Percentiles rank a stretch among this genome's conserved stretches.
phyloP scores from a whole-genome alignment of 129 eudicot species.

The Sambucus nigra region DNA sequence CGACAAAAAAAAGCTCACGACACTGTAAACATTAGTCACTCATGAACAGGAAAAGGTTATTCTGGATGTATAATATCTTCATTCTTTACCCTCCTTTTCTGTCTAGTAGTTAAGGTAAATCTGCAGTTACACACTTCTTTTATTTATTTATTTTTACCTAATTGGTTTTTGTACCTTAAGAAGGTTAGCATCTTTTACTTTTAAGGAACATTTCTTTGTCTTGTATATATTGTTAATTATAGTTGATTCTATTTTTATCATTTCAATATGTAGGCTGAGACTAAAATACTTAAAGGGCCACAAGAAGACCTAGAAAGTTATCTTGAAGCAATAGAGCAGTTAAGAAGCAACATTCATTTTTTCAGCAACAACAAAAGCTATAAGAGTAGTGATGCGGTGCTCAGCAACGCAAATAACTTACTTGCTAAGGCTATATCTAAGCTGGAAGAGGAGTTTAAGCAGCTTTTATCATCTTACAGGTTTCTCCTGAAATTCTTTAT shows the following conservation, averaged over 20 bases:
- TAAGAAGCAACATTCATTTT: constrained; percentile 65
- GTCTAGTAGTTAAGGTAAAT: no score
- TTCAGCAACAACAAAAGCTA: constrained; percentile 83
- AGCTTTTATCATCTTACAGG: constrained; percentile 80
- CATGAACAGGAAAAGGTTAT: no score
- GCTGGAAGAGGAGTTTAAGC: constrained; percentile 93
- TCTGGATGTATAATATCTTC: no score
- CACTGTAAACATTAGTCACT: no score
- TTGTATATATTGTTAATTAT: no score
- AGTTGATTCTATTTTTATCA: neutral
- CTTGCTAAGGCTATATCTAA: constrained; percentile 83
- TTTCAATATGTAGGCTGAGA: constrained; percentile 64
- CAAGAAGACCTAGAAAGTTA: constrained; percentile 96
- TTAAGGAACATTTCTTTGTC: neutral
- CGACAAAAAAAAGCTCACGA: no score
- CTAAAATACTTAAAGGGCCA: constrained; percentile 87
- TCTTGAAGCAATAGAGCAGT: constrained; percentile 82
- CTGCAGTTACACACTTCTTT: no score
- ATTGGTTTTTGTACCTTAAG: no score
- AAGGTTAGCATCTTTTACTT: neutral
- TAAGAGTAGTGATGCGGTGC: constrained; percentile 87
- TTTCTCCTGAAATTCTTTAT: constrained; percentile 12
- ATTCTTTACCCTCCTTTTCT: no score
- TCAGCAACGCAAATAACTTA: constrained; percentile 73
- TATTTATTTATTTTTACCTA: no score